Evolutionary conservation across 2,329 filamentous ascomycete genomes (phyloP).

Genomic region (Neonectria neomacrospora): DNA sequence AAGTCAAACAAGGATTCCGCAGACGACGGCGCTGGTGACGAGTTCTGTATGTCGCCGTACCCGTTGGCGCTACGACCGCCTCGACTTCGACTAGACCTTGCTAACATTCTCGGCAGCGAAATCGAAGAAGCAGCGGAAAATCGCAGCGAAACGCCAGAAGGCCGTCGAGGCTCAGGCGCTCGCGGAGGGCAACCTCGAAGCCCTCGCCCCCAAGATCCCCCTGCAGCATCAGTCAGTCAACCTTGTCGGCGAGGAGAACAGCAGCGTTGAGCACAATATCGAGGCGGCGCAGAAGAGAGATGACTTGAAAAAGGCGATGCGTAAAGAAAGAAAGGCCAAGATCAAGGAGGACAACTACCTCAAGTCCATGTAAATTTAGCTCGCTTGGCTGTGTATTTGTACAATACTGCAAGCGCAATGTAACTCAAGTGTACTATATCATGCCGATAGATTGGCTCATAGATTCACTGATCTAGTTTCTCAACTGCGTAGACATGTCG

Average conservation of each 20-base stretch:
- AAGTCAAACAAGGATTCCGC: conserved; percentile 62
- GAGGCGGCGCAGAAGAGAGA: conserved; percentile 63
- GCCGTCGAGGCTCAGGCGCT: conserved; percentile 67
- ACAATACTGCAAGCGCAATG: conserved; percentile 39
- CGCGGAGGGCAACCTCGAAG: conserved; percentile 73
- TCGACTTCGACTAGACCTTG: neutral
- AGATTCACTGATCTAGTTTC: conserved; percentile 18
- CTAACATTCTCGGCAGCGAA: conserved; percentile 67
- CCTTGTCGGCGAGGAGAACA: conserved; percentile 65
- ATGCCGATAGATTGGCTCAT: conserved; percentile 23
- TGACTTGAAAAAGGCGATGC: conserved; percentile 76
- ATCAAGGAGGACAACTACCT: conserved; percentile 91
- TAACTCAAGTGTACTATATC: conserved; percentile 45
- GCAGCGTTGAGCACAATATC: conserved; percentile 57
- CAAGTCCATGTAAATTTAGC: conserved; percentile 72
- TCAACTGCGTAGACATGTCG: neutral
- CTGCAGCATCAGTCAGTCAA: conserved; percentile 83
- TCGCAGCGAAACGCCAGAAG: conserved; percentile 74
- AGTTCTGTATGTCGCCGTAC: conserved; percentile 74
- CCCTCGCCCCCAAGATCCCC: conserved; percentile 75
- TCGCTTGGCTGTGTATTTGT: conserved; percentile 36
- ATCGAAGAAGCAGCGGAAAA: conserved; percentile 82
- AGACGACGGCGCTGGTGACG: conserved; percentile 71
- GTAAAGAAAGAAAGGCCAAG: conserved; percentile 76
- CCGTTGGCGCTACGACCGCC: neutral